Evolutionary conservation across 2,329 filamentous ascomycete species (phyloP), one percentile per base, ranked within the genome.

Genomic region (Periconia sp.): DNA sequence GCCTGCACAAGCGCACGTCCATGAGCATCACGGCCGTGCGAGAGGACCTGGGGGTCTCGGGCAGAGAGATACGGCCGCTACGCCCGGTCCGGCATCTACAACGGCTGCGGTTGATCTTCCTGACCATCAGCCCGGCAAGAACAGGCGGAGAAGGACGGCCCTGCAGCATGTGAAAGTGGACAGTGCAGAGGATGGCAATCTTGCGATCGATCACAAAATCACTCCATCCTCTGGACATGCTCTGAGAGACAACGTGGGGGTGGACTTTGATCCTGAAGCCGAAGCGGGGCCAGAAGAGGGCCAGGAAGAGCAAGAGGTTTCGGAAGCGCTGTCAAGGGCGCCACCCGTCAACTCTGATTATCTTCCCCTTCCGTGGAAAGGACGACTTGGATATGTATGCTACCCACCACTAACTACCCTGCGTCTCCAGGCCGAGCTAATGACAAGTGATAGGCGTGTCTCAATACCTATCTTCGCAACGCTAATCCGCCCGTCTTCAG

Each of bases 341-440:
- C 89, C 90, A 5, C 83, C 91, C 0, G 84, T 95, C 12, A 88
- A 96, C 61, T 96, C 90, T 63, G 82, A 82, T 52, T 89, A 86
- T 59, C 76, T 96, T 15, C 92, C 92, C 17, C 69, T 96, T 16
- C 92, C 92, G 0, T 96, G 92, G 92, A 90, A 86, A 71, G 92
- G 92, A 1, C 81, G 92, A 19, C 67, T 96, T 48, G 92, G 92
- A 44, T 96, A 95, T 79, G 90, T 92, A 69, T 74, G 85, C 71
- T 36, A 41, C 50, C 48, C 34, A 33, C 43, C 16, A 25, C 23
- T 48, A 35, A n/a, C 22, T 31, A n/a, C 40, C 39, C 22, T 42
- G 11, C 19, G 10, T 28, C 40, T 49, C 46, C 46, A 45, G 35
- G 34, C 38, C 36, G 26, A 48, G 45, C 54, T 64, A 44, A 60